Evolutionary conservation across 768 basidiomycete genomes (phyloP).

Genomic region (Calocybe cyanea): DNA sequence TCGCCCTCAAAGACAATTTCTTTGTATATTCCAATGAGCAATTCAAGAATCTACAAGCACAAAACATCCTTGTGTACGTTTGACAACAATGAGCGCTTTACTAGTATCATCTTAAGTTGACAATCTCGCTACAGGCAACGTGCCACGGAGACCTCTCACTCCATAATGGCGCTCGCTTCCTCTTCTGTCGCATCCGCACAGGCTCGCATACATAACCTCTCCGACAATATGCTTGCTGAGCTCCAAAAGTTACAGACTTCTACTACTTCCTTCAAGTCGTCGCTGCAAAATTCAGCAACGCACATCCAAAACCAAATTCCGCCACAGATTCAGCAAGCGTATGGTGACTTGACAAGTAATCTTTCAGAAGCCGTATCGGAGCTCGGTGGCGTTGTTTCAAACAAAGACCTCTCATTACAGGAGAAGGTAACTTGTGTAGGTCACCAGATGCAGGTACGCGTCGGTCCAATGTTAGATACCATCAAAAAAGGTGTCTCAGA

Average conservation of each 20-base stretch:
- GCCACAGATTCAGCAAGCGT: conserved; percentile 55
- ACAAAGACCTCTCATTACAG: conserved; percentile 51
- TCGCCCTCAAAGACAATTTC: conserved; percentile 58
- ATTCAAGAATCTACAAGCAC: conserved; percentile 63
- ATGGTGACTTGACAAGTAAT: conserved; percentile 44
- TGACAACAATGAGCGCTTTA: neutral
- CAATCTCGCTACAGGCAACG: conserved; percentile 45
- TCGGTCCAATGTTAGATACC: conserved; percentile 58
- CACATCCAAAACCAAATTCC: conserved; percentile 47
- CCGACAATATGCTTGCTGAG: conserved; percentile 63
- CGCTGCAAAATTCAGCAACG: conserved; percentile 31
- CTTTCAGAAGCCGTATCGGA: conserved; percentile 48
- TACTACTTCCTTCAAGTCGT: conserved; percentile 41
- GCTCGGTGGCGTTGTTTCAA: conserved; percentile 47
- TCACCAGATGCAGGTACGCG: conserved; percentile 55
- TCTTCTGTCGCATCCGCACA: conserved; percentile 54
- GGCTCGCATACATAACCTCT: conserved; percentile 53
- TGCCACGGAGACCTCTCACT: conserved; percentile 63
- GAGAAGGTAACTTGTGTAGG: conserved; percentile 60
- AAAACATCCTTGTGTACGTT: conserved; percentile 61
- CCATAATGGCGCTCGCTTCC: conserved; percentile 57
- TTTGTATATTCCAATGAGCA: conserved; percentile 68
- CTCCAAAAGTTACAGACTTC: conserved; percentile 64
- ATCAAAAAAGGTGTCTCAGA: conserved; percentile 39
- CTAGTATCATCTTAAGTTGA: conserved; percentile 4